phyloP scores from a whole-genome alignment of 1,284 basidiomycete genomes.

The Cryptococcus wingfieldii region DNA sequence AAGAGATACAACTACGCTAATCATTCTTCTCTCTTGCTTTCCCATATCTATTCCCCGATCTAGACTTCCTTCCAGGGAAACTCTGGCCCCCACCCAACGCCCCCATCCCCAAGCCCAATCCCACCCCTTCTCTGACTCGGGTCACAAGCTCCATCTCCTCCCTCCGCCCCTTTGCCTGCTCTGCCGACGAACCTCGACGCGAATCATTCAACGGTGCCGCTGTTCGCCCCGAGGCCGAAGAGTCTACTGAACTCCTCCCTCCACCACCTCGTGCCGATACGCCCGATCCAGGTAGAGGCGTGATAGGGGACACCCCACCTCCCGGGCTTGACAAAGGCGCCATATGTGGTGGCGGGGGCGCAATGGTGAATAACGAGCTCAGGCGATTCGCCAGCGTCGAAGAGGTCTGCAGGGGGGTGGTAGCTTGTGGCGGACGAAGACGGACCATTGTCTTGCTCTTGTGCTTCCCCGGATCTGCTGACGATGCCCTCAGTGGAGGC shows the following conservation, averaged over 20 bases:
- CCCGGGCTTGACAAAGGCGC: too few species aligned
- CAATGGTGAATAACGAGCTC: constrained; percentile 22
- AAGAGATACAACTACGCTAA: background rate
- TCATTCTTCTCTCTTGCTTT: constrained; percentile 14
- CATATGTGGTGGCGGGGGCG: constrained; percentile 21
- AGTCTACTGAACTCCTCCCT: background rate
- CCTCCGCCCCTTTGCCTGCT: background rate
- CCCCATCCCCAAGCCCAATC: constrained; percentile 1
- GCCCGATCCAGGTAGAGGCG: too few species aligned
- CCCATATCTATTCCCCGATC: constrained; percentile 1
- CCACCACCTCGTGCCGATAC: too few species aligned
- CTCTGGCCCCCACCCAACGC: background rate
- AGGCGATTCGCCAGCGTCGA: constrained; percentile 15
- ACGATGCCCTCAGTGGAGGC: constrained; percentile 10
- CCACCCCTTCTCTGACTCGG: constrained; percentile 5
- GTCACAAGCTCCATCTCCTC: constrained; percentile 15
- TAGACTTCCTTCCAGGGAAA: background rate
- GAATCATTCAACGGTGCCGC: background rate
- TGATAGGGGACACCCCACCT: too few species aligned
- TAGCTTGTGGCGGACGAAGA: constrained; percentile 21
- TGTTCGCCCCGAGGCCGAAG: background rate
- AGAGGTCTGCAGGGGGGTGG: constrained; percentile 3
- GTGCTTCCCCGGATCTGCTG: background rate
- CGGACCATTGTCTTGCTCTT: constrained; percentile 13
- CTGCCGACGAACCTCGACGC: background rate